Conservation (phyloP, 2,329 filamentous ascomycete species). For the Fusarium staphyleae region DNA sequence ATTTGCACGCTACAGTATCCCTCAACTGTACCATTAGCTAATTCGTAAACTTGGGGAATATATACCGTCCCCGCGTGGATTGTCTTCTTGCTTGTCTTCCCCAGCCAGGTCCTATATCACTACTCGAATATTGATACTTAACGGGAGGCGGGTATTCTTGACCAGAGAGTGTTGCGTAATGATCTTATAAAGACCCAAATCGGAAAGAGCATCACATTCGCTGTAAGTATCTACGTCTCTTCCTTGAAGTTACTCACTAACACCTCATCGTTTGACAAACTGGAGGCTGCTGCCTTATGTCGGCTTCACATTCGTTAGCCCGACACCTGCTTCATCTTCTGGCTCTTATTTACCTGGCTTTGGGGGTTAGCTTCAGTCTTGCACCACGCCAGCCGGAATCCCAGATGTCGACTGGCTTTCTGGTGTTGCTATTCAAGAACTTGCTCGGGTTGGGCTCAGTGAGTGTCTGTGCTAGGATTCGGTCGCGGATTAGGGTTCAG, state of each 20-base stretch:
- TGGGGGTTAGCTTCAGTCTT: conserved; percentile 46
- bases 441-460: conserved; percentile 37
- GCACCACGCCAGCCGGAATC: conserved; percentile 34
- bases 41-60: conserved; percentile 45
- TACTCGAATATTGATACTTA: conserved; percentile 44
- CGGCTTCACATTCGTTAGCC: conserved; percentile 39
- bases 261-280: conserved; percentile 42
- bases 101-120: conserved; percentile 39
- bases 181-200: conserved; percentile 43
- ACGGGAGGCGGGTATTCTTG: conserved; percentile 45
- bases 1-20: no score
- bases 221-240: conserved; percentile 35
- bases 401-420: conserved; percentile 44
- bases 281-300: conserved; percentile 47
- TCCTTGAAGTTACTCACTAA: neutral
- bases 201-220: no score
- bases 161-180: conserved; percentile 38
- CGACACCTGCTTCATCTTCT: conserved; percentile 40
- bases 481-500: no score
- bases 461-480: no score
- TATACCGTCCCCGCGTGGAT: conserved; percentile 46
- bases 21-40: no score
- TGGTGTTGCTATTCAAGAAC: conserved; percentile 45
- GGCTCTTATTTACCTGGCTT: conserved; percentile 19
- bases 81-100: conserved; percentile 44